These are phyloP conservation scores for Hypoxylon sp. DNA, from an alignment of 2,329 filamentous ascomycete species.

Conservation along the genomic window DNA sequence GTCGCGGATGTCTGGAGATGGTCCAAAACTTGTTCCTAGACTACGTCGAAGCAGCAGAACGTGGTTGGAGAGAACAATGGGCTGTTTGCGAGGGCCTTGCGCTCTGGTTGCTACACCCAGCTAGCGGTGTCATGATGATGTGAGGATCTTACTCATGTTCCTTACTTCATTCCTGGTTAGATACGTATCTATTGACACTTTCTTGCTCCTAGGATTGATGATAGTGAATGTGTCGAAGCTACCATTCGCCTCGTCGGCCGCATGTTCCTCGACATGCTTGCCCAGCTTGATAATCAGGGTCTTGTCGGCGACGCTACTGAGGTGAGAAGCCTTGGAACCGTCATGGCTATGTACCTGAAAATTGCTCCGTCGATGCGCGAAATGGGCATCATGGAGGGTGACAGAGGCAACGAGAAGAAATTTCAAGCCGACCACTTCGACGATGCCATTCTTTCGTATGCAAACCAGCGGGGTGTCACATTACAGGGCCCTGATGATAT, in stretches of 20 bases:
- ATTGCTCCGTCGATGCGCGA: constrained; percentile 35
- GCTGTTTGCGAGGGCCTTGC: constrained; percentile 56
- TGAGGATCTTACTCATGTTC: constrained; percentile 26
- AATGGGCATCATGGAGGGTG: constrained; percentile 37
- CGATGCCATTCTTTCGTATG: constrained; percentile 53
- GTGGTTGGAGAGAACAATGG: constrained; percentile 56
- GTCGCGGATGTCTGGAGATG: constrained; percentile 58
- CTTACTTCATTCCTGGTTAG: not conserved
- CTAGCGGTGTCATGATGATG: constrained; percentile 36
- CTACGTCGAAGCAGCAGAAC: constrained; percentile 52
- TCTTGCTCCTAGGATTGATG: constrained; percentile 46
- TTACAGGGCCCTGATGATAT: constrained; percentile 48
- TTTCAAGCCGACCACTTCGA: constrained; percentile 47
- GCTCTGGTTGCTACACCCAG: constrained; percentile 48
- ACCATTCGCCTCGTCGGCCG: constrained; percentile 47
- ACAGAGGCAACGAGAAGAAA: constrained; percentile 42
- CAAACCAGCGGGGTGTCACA: constrained; percentile 52
- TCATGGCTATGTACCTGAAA: constrained; percentile 55
- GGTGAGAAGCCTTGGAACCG: constrained; percentile 53
- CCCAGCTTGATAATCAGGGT: constrained; percentile 51
- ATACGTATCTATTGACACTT: constrained; percentile 1
- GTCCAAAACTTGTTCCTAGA: constrained; percentile 59
- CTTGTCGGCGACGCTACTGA: constrained; percentile 53
- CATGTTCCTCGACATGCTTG: constrained; percentile 57
- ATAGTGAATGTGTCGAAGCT: constrained; percentile 43